Evolutionary conservation across 805 yeast species (phyloP).

Genomic region (Lipomyces lipofer): DNA sequence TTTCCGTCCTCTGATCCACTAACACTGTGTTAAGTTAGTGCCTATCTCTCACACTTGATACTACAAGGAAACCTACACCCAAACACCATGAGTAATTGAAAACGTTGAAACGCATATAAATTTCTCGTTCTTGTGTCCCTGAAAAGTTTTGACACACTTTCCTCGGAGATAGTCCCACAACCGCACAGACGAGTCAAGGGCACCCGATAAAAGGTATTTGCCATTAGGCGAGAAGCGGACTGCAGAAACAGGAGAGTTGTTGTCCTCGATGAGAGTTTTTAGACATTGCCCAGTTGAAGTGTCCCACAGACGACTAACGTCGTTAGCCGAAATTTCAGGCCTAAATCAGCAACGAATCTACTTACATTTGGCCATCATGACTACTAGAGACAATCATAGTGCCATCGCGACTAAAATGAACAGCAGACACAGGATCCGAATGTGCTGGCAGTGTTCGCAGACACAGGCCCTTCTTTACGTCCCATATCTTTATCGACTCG

Average conservation of each 20-base stretch:
- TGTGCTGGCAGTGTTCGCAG: slow-evolving; percentile 86
- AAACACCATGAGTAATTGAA: slow-evolving; percentile 44
- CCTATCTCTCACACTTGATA: neutral
- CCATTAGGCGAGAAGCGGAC: slow-evolving; percentile 83
- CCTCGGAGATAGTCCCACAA: slow-evolving; percentile 89
- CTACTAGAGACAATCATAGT: slow-evolving; percentile 83
- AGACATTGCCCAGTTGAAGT: slow-evolving; percentile 87
- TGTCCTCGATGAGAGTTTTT: slow-evolving; percentile 81
- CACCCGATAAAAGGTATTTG: slow-evolving; percentile 73
- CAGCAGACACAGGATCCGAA: slow-evolving; percentile 79
- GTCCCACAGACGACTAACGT: slow-evolving; percentile 66
- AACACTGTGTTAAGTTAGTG: slow-evolving; percentile 35
- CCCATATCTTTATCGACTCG: slow-evolving; percentile 92
- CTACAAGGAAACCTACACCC: slow-evolving; percentile 38
- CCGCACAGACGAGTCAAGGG: slow-evolving; percentile 76
- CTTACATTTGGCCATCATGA: slow-evolving; percentile 76
- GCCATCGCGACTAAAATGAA: slow-evolving; percentile 75
- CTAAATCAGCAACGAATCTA: neutral
- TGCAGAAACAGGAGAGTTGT: slow-evolving; percentile 68
- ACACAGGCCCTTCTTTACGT: slow-evolving; percentile 65
- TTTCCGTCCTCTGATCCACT: slow-evolving; percentile 64
- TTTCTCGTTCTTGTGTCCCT: slow-evolving; percentile 44
- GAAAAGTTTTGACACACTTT: slow-evolving; percentile 72
- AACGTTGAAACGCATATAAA: slow-evolving; percentile 57
- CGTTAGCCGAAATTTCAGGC: slow-evolving; percentile 31